Percentiles rank a stretch among this genome's conserved stretches.
phyloP scores from a whole-genome alignment of 2,329 filamentous ascomycete species.

The Hymenoscyphus occultus region DNA sequence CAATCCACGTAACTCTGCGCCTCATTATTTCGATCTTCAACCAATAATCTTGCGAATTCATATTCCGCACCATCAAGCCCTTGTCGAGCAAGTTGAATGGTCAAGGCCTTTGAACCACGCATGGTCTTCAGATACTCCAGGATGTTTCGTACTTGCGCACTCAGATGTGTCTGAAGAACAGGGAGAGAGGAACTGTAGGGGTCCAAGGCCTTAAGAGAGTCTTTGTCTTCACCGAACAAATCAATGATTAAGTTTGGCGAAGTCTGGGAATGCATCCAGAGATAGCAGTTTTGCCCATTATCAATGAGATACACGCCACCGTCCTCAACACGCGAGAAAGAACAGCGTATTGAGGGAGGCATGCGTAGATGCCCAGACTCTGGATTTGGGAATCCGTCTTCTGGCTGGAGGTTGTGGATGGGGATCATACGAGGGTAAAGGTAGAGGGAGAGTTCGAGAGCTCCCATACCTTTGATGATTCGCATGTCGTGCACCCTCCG shows the following conservation, averaged over 20 bases:
- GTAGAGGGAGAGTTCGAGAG: slow-evolving; percentile 82
- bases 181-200: slow-evolving; percentile 78
- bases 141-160: slow-evolving; percentile 91
- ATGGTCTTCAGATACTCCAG: slow-evolving; percentile 78
- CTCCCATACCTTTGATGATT: slow-evolving; percentile 83
- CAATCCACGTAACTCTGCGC: slow-evolving; percentile 98
- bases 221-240: slow-evolving; percentile 77
- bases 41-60: slow-evolving; percentile 86
- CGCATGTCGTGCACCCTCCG: slow-evolving; percentile 88
- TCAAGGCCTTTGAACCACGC: slow-evolving; percentile 82
- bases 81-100: slow-evolving; percentile 86
- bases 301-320: slow-evolving; percentile 94
- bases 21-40: slow-evolving; percentile 96
- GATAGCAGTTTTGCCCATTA: slow-evolving; percentile 85
- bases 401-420: slow-evolving; percentile 81
- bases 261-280: slow-evolving; percentile 91
- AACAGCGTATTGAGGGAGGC: slow-evolving; percentile 75
- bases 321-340: slow-evolving; percentile 84
- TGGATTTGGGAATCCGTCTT: slow-evolving; percentile 86
- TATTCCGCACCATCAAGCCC: slow-evolving; percentile 93
- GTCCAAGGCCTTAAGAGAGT: slow-evolving; percentile 71
- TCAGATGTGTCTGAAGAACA: slow-evolving; percentile 85
- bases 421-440: slow-evolving; percentile 93
- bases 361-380: slow-evolving; percentile 84
- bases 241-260: slow-evolving; percentile 89